Evolutionary conservation across 176 grass and related monocot species (phyloP).

Genomic region (Cenchrus fungigraminus): DNA sequence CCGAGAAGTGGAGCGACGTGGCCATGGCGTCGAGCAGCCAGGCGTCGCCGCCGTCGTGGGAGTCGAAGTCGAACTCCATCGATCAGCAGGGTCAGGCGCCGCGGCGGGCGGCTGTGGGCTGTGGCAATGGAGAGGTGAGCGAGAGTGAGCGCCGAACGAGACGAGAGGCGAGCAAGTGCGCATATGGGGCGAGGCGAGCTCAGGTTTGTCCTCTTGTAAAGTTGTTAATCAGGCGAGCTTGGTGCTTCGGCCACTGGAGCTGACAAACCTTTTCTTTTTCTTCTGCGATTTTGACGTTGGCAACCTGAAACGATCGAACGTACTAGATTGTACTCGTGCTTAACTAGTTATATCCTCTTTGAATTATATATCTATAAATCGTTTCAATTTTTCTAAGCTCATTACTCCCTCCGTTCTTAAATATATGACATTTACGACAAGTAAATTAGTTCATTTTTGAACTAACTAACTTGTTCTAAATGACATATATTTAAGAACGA

Average conservation of each 20-base stretch:
- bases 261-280: neutral
- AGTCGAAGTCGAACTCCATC: slow-evolving; percentile 46
- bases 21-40: slow-evolving; percentile 59
- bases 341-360: no score
- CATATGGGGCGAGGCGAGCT: neutral
- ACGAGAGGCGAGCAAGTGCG: neutral
- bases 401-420: no score
- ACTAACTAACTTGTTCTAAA: no score
- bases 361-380: no score
- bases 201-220: neutral
- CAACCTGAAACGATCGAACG: neutral
- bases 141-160: neutral
- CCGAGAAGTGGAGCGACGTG: slow-evolving; percentile 32
- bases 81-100: neutral
- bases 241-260: neutral
- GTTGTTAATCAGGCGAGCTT: neutral
- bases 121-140: neutral
- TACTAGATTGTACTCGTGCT: no score
- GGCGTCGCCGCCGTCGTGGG: slow-evolving; percentile 17
- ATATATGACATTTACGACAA: no score
- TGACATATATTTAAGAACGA: no score
- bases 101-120: neutral
- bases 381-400: no score
- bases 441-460: no score
- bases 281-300: neutral